Percentiles rank a stretch among this genome's conserved stretches.
phyloP scores from a whole-genome alignment of 148 eudicot genomes.

The Mesembryanthemum crystallinum region DNA sequence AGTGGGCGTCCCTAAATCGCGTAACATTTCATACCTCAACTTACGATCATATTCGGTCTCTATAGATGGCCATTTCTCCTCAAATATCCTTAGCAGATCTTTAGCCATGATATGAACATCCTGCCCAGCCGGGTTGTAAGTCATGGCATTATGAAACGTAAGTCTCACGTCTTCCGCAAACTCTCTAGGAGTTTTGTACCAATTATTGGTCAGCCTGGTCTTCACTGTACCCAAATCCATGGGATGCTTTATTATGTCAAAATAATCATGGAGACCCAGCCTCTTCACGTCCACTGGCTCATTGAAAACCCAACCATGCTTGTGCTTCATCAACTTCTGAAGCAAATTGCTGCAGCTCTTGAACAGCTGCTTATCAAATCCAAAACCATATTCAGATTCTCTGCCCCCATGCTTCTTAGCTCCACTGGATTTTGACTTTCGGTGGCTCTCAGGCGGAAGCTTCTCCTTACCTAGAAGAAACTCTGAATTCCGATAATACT shows the following conservation, averaged over 20 bases:
- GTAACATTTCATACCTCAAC: conserved; percentile 49
- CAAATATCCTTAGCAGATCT: conserved; percentile 52
- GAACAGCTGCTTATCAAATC: conserved; percentile 52
- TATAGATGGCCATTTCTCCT: conserved; percentile 67
- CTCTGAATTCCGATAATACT: conserved; percentile 63
- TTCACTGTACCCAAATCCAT: conserved; percentile 94
- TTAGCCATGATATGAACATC: conserved; percentile 87
- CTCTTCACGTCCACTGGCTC: conserved; percentile 71
- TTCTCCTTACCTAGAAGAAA: conserved; percentile 74
- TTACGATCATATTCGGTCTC: conserved; percentile 52
- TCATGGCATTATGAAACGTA: conserved; percentile 80
- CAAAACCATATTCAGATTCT: conserved; percentile 36
- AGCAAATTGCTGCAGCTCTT: conserved; percentile 66
- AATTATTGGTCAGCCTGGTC: conserved; percentile 54
- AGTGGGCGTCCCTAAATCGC: conserved; percentile 55
- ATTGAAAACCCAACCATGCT: conserved; percentile 84
- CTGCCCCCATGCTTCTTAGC: conserved; percentile 40
- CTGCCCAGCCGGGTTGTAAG: conserved; percentile 83
- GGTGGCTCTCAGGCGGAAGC: conserved; percentile 72
- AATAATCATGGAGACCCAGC: conserved; percentile 72
- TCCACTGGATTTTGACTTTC: conserved; percentile 45
- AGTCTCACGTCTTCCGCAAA: conserved; percentile 95
- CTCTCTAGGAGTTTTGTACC: conserved; percentile 77
- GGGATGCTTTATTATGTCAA: conserved; percentile 76
- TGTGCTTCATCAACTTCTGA: conserved; percentile 77